A percentile compares a stretch with the other conserved stretches of the same genome.
Conservation (phyloP, 495 filamentous ascomycete species). For the Talaromyces nanjingensis region DNA sequence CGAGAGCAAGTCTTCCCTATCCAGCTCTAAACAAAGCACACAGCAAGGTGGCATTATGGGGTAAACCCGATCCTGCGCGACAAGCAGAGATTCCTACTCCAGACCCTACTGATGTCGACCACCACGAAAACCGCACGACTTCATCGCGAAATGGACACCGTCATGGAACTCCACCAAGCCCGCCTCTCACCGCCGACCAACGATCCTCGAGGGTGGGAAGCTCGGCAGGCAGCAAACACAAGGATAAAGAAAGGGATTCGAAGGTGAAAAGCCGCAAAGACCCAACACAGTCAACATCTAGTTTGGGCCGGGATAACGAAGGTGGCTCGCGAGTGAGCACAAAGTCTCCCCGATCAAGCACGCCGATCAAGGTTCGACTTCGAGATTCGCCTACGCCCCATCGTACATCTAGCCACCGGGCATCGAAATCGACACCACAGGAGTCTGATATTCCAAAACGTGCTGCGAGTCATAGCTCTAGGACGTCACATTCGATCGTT, state of each 20-base stretch:
- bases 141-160: conserved; percentile 14
- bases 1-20: conserved; percentile 65
- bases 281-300: conserved; percentile 35
- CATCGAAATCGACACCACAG: conserved; percentile 26
- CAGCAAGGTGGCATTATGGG: conserved; percentile 72
- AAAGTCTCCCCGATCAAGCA: conserved; percentile 28
- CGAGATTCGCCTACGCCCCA: conserved; percentile 20
- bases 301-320: conserved; percentile 28
- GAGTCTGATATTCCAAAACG: conserved; percentile 30
- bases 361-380: conserved; percentile 26
- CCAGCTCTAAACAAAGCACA: conserved; percentile 83
- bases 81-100: conserved; percentile 60
- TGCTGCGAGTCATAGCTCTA: conserved; percentile 24
- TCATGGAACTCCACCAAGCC: conserved; percentile 51
- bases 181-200: conserved; percentile 52
- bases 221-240: conserved; percentile 29
- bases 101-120: conserved; percentile 69
- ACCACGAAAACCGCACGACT: conserved; percentile 23
- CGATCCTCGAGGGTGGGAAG: conserved; percentile 42
- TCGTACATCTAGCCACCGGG: conserved; percentile 28
- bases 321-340: conserved; percentile 29
- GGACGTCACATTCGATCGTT: conserved; percentile 27
- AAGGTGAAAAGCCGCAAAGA: conserved; percentile 35
- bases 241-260: conserved; percentile 24
- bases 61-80: conserved; percentile 48